Evolutionary conservation across 306 rosid genomes (phyloP), one percentile per base, ranked within the genome.

Genomic region (Rosa rugosa): DNA sequence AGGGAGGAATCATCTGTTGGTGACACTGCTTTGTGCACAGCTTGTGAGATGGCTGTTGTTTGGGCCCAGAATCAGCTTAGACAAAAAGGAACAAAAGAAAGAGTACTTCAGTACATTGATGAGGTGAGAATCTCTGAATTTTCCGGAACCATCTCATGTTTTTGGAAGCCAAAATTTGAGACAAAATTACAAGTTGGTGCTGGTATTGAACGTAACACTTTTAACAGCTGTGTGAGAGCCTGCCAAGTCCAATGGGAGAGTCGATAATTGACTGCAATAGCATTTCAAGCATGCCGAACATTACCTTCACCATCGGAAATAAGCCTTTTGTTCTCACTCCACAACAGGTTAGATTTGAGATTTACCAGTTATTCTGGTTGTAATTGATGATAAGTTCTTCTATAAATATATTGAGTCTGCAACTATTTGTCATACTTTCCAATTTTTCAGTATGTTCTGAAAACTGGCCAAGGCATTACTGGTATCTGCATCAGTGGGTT

Each of bases 211-310:
- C 65, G 71, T 31, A 31, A 31, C 36, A 31, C 36, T 31, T 31
- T 31, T 75, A 42, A 64, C 85, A 93, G 98, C 83, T 94, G 27
- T 94, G 97, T 18, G 87, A 94, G 74, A 89, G 83, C 87, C 86
- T 90, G 78, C 97, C 97, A 45, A 90, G 93, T 87, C 98, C 98
- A 56, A 81, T 84, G 18, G 97, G 94, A 75, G 98, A 91, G 80
- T 87, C 94, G 0, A 41, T 84, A 20, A 84, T 94, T 25, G 75
- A 77, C 71, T 94, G 98, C 77, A 84, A 83, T 25, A 83, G 83
- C 83, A 75, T 91, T 79, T 85, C 86, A 54, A 75, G 71, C 69
- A 78, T 93, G 92, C 98, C 98, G 23, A 82, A 89, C 75, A 66
- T 93, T 57, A 86, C 97, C 14, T 84, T 93, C 83, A 93, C 94